phyloP scores from a whole-genome alignment of 1,284 basidiomycete genomes.

The Tilletia walkeri region DNA sequence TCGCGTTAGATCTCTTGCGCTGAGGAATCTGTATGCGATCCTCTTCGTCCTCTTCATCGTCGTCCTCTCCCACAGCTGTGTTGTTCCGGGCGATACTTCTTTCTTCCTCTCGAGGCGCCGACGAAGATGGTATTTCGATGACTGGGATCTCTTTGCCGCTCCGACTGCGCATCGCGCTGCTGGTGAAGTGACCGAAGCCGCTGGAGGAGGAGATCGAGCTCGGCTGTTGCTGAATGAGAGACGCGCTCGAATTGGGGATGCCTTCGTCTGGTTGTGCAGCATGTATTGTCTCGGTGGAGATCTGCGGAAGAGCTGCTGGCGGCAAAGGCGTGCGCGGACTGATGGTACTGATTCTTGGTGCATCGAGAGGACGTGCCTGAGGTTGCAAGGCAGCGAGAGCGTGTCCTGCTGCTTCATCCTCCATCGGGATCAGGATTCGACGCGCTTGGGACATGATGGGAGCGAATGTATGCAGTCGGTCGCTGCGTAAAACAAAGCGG shows the following conservation, averaged over 20 bases:
- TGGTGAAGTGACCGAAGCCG: conserved; percentile 1
- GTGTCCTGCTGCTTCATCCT: neutral
- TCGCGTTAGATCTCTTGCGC: neutral
- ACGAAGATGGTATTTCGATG: too few relatives aligned
- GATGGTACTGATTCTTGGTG: neutral
- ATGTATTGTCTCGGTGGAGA: neutral
- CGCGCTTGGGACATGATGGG: too few relatives aligned
- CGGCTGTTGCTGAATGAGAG: neutral
- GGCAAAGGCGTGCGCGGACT: neutral
- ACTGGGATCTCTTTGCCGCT: neutral
- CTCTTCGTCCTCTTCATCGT: neutral
- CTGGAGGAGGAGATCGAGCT: neutral
- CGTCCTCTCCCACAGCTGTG: neutral
- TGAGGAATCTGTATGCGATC: neutral
- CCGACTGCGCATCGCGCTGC: neutral
- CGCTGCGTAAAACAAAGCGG: too few relatives aligned
- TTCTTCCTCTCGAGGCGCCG: too few relatives aligned
- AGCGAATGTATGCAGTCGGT: too few relatives aligned
- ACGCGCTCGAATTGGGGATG: neutral
- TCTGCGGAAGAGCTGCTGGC: neutral
- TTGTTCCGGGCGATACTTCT: neutral
- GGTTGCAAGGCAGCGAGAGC: neutral
- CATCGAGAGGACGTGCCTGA: too few relatives aligned
- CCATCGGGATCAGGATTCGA: too few relatives aligned
- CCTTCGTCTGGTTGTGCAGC: neutral